Evolutionary conservation across 768 basidiomycete species (phyloP).

Genomic region (Russula abietina): DNA sequence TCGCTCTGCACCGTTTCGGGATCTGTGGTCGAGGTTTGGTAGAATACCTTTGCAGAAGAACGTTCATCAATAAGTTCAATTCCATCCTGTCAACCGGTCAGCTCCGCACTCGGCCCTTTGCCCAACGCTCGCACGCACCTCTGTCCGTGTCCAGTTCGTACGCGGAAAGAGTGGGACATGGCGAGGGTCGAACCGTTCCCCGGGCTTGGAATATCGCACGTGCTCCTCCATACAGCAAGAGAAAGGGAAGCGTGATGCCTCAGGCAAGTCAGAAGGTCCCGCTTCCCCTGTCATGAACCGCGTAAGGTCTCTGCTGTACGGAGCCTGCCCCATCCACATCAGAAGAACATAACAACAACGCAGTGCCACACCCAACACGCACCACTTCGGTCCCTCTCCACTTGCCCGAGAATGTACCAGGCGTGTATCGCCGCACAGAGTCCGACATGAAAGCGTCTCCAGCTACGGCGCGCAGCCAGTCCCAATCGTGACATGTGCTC

Average conservation of each 20-base stretch:
- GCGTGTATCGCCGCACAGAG: constrained; percentile 3
- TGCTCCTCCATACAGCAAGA: constrained; percentile 22
- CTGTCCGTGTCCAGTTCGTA: constrained; percentile 2
- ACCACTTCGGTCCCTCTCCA: constrained; percentile 16
- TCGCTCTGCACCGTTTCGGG: constrained; percentile 2
- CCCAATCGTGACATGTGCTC: constrained; percentile 4
- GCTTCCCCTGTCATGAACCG: constrained; percentile 9
- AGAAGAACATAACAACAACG: not conserved
- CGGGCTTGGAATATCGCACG: constrained; percentile 1
- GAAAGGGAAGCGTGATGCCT: constrained; percentile 7
- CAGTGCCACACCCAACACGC: not conserved
- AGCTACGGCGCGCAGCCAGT: constrained; percentile 17
- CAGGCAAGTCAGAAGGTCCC: constrained; percentile 3
- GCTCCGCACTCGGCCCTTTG: not conserved
- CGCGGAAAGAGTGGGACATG: not conserved
- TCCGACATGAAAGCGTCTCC: constrained; percentile 4
- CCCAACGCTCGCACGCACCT: constrained; percentile 11
- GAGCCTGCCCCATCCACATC: constrained; percentile 6
- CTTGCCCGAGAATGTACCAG: constrained; percentile 13
- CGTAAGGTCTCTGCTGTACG: constrained; percentile 1
- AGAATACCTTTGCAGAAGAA: constrained; percentile 10
- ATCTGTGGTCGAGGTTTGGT: constrained; percentile 12
- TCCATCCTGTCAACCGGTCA: constrained; percentile 14
- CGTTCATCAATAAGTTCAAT: constrained; percentile 5
- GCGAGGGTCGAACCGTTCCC: constrained; percentile 1